Conservation (phyloP, 163 green algal genomes). For the Scenedesmus sp. region DNA sequence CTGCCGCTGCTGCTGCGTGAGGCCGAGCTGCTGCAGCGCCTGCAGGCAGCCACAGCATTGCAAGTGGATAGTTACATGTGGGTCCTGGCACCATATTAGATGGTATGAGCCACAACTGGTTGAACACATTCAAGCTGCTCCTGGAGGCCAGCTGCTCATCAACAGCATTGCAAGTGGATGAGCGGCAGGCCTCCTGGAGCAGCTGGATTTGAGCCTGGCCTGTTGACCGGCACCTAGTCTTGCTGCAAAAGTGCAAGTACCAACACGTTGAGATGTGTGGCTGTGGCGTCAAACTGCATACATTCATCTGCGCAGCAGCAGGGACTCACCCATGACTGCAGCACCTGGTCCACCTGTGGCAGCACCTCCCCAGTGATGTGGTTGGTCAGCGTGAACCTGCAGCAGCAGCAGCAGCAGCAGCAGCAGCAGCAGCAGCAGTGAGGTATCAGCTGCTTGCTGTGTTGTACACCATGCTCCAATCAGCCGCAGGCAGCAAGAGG, state of each 20-base stretch:
- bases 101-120: background rate
- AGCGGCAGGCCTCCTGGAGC: too few species aligned
- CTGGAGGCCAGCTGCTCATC: too few species aligned
- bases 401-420: background rate
- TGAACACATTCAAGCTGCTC: too few species aligned
- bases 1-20: background rate
- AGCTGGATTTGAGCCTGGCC: too few species aligned
- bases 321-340: background rate
- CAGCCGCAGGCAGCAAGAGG: too few species aligned
- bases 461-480: too few species aligned
- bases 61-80: background rate
- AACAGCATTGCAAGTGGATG: too few species aligned
- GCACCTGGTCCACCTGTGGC: background rate
- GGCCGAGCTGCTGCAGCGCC: background rate
- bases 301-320: background rate
- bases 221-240: too few species aligned
- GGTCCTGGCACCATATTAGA: background rate
- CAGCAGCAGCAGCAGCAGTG: too few species aligned
- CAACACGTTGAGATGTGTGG: background rate
- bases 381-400: background rate
- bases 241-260: too few species aligned
- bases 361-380: background rate
- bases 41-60: background rate
- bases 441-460: too few species aligned
- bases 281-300: background rate